phyloP scores from a whole-genome alignment of 495 filamentous ascomycete genomes.

The Jackrogersella minutella region DNA sequence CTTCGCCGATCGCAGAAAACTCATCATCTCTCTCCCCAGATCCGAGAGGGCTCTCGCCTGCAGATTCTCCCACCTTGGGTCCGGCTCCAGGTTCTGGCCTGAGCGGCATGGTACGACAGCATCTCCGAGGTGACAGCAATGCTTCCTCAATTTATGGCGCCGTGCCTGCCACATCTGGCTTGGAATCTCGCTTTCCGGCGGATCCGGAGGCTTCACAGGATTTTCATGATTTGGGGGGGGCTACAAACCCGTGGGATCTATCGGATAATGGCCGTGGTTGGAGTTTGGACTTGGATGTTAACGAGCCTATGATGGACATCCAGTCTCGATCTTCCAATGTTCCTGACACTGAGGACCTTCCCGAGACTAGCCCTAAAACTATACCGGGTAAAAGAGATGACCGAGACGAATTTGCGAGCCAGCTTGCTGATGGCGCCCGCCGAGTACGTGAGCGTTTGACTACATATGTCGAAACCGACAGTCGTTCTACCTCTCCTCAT shows the following conservation, averaged over 20 bases:
- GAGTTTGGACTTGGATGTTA: conserved; percentile 42
- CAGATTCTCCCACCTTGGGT: conserved; percentile 84
- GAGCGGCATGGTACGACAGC: conserved; percentile 83
- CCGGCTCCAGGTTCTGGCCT: conserved; percentile 68
- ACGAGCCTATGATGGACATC: conserved; percentile 39
- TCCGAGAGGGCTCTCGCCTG: conserved; percentile 44
- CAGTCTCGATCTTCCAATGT: conserved; percentile 35
- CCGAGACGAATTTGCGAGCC: conserved; percentile 78
- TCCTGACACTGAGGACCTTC: conserved; percentile 58
- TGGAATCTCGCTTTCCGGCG: conserved; percentile 51
- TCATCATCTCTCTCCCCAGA: conserved; percentile 36
- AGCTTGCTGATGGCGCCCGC: conserved; percentile 78
- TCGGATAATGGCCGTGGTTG: conserved; percentile 32
- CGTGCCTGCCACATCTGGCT: conserved; percentile 36
- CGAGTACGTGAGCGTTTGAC: conserved; percentile 84
- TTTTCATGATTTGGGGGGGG: conserved; percentile 41
- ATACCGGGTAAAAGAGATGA: conserved; percentile 66
- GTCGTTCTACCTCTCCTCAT: conserved; percentile 62
- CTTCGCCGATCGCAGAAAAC: conserved; percentile 36
- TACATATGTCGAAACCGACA: conserved; percentile 72
- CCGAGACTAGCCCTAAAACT: conserved; percentile 64
- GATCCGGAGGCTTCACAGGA: conserved; percentile 34
- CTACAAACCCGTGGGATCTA: conserved; percentile 63
- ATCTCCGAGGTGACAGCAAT: conserved; percentile 84
- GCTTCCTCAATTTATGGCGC: conserved; percentile 76